Evolutionary conservation across 2,329 filamentous ascomycete genomes (phyloP).

Genomic region (Paramyrothecium sp.): DNA sequence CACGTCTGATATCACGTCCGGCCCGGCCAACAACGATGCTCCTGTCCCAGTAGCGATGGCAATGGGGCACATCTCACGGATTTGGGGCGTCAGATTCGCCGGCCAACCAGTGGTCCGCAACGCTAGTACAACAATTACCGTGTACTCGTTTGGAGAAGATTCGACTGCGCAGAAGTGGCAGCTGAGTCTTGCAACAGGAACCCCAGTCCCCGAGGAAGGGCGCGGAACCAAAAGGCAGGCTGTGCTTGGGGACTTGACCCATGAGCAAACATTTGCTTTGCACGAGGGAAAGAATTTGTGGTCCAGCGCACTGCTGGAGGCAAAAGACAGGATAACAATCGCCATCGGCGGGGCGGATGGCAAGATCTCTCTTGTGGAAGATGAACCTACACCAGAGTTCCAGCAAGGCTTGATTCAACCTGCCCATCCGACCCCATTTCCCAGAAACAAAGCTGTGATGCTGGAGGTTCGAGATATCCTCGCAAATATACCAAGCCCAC

Average conservation of each 20-base stretch:
- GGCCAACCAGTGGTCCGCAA: conserved; percentile 16
- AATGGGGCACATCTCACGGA: conserved; percentile 86
- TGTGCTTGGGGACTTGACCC: conserved; percentile 36
- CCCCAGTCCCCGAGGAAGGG: background rate
- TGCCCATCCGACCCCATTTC: background rate
- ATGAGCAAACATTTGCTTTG: conserved; percentile 56
- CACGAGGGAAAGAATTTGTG: conserved; percentile 92
- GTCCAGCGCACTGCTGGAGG: conserved; percentile 56
- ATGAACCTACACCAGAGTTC: conserved; percentile 3
- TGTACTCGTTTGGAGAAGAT: conserved; percentile 86
- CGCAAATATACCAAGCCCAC: conserved; percentile 9
- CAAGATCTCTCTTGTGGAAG: conserved; percentile 50
- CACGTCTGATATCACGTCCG: conserved; percentile 19
- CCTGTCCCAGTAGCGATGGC: conserved; percentile 60
- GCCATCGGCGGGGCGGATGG: conserved; percentile 87
- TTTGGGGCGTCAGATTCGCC: conserved; percentile 81
- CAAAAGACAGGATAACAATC: conserved; percentile 38
- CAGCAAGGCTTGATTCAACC: background rate
- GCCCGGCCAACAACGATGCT: conserved; percentile 7
- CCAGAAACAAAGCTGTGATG: conserved; percentile 11
- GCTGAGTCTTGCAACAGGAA: conserved; percentile 35
- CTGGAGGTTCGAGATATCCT: conserved; percentile 33
- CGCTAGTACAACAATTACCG: conserved; percentile 31
- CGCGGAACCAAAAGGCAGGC: background rate
- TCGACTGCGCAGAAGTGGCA: conserved; percentile 73